Conservation (phyloP, 495 filamentous ascomycete genomes). For the Xylaria acuta region DNA sequence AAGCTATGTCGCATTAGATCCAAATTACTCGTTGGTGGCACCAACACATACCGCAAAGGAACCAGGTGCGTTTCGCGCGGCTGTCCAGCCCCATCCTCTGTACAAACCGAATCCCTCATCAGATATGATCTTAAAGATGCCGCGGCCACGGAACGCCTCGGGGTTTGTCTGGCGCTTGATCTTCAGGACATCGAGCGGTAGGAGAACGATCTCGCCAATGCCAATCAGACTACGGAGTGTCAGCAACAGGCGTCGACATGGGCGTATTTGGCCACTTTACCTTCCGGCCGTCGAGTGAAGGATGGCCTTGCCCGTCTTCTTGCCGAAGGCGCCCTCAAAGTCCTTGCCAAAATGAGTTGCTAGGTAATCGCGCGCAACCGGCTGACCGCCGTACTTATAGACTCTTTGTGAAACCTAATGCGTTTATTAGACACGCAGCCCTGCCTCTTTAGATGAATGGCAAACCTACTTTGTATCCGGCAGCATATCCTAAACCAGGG, state of each 20-base stretch:
- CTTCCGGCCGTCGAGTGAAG: slow-evolving; percentile 96
- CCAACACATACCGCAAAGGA: slow-evolving; percentile 83
- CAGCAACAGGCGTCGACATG: slow-evolving; percentile 21
- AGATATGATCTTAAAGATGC: slow-evolving; percentile 83
- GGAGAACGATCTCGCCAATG: slow-evolving; percentile 93
- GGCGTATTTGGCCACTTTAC: slow-evolving; percentile 48
- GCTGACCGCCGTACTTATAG: slow-evolving; percentile 99
- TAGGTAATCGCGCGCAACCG: slow-evolving; percentile 91
- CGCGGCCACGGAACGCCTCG: slow-evolving; percentile 94
- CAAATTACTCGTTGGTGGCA: not conserved
- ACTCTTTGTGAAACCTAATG: slow-evolving; percentile 83
- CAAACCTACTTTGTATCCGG: slow-evolving; percentile 86
- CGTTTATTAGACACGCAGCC: slow-evolving; percentile 16
- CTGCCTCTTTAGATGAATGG: not conserved
- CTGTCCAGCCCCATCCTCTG: slow-evolving; percentile 96
- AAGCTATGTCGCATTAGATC: slow-evolving; percentile 61
- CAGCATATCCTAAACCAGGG: slow-evolving; percentile 94
- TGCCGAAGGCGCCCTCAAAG: slow-evolving; percentile 91
- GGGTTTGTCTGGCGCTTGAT: slow-evolving; percentile 99
- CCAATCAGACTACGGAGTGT: slow-evolving; percentile 74
- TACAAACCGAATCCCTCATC: slow-evolving; percentile 98
- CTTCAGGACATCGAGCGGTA: slow-evolving; percentile 96
- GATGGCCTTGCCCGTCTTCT: slow-evolving; percentile 96
- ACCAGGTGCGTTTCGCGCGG: slow-evolving; percentile 93
- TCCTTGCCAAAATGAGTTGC: slow-evolving; percentile 76